Conservation (phyloP, 2,329 filamentous ascomycete genomes). For the Ophiocordyceps sinensis region DNA sequence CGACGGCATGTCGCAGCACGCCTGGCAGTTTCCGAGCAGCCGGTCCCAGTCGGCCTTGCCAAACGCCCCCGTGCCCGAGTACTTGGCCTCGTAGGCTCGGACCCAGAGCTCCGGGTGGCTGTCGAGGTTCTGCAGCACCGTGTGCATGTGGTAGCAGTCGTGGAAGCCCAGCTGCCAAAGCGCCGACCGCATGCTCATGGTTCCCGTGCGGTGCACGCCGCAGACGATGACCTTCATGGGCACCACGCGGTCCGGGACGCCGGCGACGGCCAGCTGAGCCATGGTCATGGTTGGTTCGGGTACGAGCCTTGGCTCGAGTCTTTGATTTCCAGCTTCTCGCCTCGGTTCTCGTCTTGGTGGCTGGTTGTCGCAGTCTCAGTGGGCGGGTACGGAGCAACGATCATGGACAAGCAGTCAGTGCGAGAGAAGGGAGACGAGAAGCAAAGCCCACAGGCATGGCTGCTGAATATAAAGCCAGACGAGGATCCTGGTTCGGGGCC, state of each 20-base stretch:
- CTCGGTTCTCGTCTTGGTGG: too few species aligned
- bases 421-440: too few species aligned
- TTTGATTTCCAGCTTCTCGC: too few species aligned
- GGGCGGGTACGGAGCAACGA: too few species aligned
- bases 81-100: slow-evolving; percentile 18
- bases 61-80: slow-evolving; percentile 14
- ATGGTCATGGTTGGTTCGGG: not conserved
- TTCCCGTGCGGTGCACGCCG: slow-evolving; percentile 23
- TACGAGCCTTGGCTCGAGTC: too few species aligned
- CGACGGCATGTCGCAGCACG: slow-evolving; percentile 40
- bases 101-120: slow-evolving; percentile 14
- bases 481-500: too few species aligned
- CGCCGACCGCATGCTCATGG: slow-evolving; percentile 16
- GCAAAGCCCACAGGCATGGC: too few species aligned
- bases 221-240: slow-evolving; percentile 26
- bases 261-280: not conserved
- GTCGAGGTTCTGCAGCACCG: slow-evolving; percentile 7
- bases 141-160: slow-evolving; percentile 16
- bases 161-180: slow-evolving; percentile 13
- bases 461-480: too few species aligned
- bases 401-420: too few species aligned
- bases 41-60: slow-evolving; percentile 28
- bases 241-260: slow-evolving; percentile 15
- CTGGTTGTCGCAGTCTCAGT: too few species aligned
- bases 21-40: slow-evolving; percentile 30